phyloP scores from a whole-genome alignment of 2,329 filamentous ascomycete species.

The Trichoderma oligosporum region DNA sequence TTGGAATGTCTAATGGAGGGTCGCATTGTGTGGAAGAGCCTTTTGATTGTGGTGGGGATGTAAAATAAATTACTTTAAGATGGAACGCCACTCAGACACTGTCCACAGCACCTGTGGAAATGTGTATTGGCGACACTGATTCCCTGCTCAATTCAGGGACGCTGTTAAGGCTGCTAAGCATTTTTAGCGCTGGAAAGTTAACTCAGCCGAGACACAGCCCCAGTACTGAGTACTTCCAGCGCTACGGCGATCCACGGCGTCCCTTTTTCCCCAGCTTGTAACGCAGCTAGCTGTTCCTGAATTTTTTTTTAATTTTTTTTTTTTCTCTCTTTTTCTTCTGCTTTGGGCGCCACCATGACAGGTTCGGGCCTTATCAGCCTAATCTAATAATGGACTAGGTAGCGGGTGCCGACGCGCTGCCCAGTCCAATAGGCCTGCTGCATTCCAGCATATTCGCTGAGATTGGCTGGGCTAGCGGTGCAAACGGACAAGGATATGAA shows the following conservation, averaged over 20 bases:
- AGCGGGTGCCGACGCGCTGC: constrained; percentile 13
- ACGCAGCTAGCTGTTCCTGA: constrained; percentile 17
- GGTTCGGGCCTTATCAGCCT: constrained; percentile 10
- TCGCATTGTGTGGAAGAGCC: constrained; percentile 18
- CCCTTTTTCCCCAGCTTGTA: constrained; percentile 12
- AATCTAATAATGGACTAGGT: constrained; percentile 6
- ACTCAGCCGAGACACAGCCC: constrained; percentile 5
- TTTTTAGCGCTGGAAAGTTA: background rate
- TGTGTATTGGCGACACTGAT: constrained; percentile 12
- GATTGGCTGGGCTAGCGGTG: constrained; percentile 14
- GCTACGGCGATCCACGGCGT: constrained; percentile 6
- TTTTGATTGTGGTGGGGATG: constrained; percentile 22
- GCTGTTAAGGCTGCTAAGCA: constrained; percentile 5
- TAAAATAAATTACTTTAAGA: constrained; percentile 17
- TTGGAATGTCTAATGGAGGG: constrained; percentile 15
- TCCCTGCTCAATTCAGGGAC: constrained; percentile 14
- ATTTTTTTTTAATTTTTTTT: constrained; percentile 6
- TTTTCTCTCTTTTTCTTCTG: background rate
- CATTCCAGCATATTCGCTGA: constrained; percentile 18
- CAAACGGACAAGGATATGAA: constrained; percentile 1
- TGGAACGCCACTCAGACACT: constrained; percentile 17
- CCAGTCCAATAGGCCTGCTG: constrained; percentile 16
- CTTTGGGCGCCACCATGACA: constrained; percentile 13
- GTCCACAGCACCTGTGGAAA: constrained; percentile 13
- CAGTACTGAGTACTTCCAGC: constrained; percentile 16